Base-by-base conservation (phyloP, 257 asterid genomes). In the Penstemon barbatus region DNA sequence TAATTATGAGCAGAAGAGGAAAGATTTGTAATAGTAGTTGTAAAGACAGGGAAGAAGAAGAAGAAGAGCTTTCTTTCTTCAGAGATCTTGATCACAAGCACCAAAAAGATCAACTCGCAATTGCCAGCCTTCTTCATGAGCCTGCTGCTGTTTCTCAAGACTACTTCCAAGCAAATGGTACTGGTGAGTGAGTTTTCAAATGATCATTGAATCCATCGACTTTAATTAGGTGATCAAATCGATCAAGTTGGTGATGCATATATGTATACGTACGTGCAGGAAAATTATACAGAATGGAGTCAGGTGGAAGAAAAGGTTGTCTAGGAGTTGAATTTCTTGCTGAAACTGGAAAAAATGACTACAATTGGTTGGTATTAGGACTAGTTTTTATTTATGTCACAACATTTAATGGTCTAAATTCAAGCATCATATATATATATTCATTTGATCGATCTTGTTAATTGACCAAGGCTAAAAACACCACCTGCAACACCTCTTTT, bases 401-500 rank as follows among this genome's bases (percentile, higher is more conserved):
- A 25, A 40, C 41, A 19, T 18, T 33, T 40, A 8, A 6, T 56
- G 4, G 2, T 1, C 41, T 56, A 13, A 38, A 18, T 55, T 55
- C 39, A 55, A 7, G 52, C 36, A 15, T 15, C 18, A 15, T 15
- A 15, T 15, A 15, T 15, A 15, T 15, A n/a, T 37, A 2, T 55
- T 55, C 4, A 54, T 55, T 0, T 2, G 1, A 55, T 12, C 18
- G 33, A 25, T 25, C 2, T 25, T 25, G 33, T 25, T 25, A 46
- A 11, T 18, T 12, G 43, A 68, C 18, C 18, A 15, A 90, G 97
- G 97, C 71, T 90, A 25, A 90, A 90, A 75, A 88, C 97, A 7
- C 97, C 97, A 0, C 97, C 97, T 0, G 95, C 96, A 0, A 90
- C 97, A 18, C 96, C 97, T 57, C 77, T 88, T 42, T 90, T 90